Base-by-base conservation (phyloP, 2,329 filamentous ascomycete species). In the Neurospora crassa region DNA sequence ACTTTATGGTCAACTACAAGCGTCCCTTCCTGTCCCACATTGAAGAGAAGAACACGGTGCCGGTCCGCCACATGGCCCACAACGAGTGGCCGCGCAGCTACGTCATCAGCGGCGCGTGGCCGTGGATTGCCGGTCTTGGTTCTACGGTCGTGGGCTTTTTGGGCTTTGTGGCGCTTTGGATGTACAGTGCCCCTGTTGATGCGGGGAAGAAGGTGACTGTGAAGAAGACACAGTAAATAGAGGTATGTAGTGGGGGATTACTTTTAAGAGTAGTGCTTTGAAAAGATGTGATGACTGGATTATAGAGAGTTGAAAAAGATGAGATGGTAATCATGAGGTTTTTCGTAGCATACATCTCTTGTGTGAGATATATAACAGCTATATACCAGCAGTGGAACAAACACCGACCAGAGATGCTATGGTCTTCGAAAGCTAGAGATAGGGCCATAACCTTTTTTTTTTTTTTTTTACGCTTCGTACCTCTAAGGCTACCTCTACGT, bases 1-100 rank as follows among this genome's bases (percentile, higher is more conserved):
- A 97, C 84, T 98, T 99, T 87, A 89, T 91, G 79, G 87, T 98
- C 81, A 97, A 97, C 86, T 97, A 98, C 87, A 97, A 97, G 86
- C 90, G 96, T 7, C 94, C 95, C 1, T 97, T 97, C 85, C 83
- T 97, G 76, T 96, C 90, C 78, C 91, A 90, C 80, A 80, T 99
- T 70, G 94, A 97, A 79, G 94, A 97, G 85, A 98, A 98, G 89
- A 88, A 90, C 76, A 96, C 95, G 29, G 94, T 98, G 70, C 97
- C 94, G 0, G 93, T 99, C 41, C 89, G 96, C 67, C 96, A 99
- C 84, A 96, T 97, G 83, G 96, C 96, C 8, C 96, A 99, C 85
- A 91, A 99, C 80, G 96, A 99, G 85, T 99, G 92, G 88, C 92
- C 94, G 41, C 88, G 96, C 77, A 96, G 92, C 81, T 98, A 90